Evolutionary conservation across 1,284 basidiomycete genomes (phyloP), one percentile per base, ranked within the genome.

Genomic region (Violaceomyces palustris): DNA sequence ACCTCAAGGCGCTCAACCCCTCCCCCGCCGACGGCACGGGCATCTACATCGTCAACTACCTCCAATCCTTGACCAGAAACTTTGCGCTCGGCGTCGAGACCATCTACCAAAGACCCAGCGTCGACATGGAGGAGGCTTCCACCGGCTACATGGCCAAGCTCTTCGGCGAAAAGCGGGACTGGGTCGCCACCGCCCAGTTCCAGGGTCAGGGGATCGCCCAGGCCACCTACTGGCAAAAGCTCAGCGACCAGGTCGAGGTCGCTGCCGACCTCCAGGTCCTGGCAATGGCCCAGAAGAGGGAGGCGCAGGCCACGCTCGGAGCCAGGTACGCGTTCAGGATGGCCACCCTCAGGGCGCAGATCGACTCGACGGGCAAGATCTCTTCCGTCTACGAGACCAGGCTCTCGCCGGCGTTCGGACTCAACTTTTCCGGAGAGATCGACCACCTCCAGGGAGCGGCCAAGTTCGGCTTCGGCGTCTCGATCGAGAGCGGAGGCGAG

Each of bases 191-290:
- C 4, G 86, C 89, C 8, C 89, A 92, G 72, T 66, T 94, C 26
- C 89, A 94, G 74, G 73, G 75, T 30, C 79, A 82, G 31, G 92
- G 93, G 28, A 81, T 92, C 42, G 69, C 96, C 27, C 87, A 92
- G 75, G 83, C 90, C 32, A 93, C 90, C 12, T 99, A 98, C 77
- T 97, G 88, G 87, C 92, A 97, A 63, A 88, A 88, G 74, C 77
- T 99, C 45, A 85, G 84, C 74, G 90, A 94, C 49, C 92, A 93
- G 77, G 87, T 99, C n/a, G 93, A 98, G 50, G 90, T 93, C n/a
- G 94, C 88, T 12, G 89, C 90, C 26, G 93, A 98, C 70, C 77
- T 99, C 58, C 85, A 91, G 74, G 76, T 93, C 45, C 80, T 92
- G 50, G 51, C 49, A 8, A 73, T 73, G 36, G 77, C 76, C 17